Percentiles rank a stretch among this genome's conserved stretches.
Evolutionary conservation across 352 stramenopile genomes (phyloP).

Genomic region (Globisporangium irregulare): DNA sequence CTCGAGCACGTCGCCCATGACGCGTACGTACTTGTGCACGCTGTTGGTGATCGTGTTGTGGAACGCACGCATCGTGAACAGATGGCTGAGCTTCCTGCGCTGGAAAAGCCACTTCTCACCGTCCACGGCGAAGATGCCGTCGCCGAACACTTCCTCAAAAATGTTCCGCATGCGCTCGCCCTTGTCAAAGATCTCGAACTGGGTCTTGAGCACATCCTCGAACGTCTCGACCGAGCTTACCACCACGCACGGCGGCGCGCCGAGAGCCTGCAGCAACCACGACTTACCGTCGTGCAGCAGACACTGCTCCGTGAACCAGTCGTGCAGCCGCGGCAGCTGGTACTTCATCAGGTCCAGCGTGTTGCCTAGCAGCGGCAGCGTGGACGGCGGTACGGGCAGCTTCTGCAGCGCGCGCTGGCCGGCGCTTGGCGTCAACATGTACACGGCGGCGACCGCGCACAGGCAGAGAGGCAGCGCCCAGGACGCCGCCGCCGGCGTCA

Average conservation of each 20-base stretch:
- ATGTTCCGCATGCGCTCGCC: constrained; percentile 23
- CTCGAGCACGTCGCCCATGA: constrained; percentile 25
- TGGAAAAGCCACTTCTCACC: constrained; percentile 33
- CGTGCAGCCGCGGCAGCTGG: constrained; percentile 8
- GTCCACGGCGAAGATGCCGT: constrained; percentile 25
- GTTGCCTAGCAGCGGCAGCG: constrained; percentile 23
- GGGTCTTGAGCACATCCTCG: constrained; percentile 35
- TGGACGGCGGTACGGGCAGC: constrained; percentile 15
- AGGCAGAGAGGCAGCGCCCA: constrained; percentile 1
- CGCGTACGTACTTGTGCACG: constrained; percentile 36
- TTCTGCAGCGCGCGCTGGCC: constrained; percentile 8
- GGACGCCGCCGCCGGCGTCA: background rate
- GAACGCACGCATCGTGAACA: constrained; percentile 34
- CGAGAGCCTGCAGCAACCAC: constrained; percentile 23
- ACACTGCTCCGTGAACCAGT: constrained; percentile 20
- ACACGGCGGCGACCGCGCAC: constrained; percentile 3
- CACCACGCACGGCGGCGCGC: constrained; percentile 21
- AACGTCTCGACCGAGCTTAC: constrained; percentile 22
- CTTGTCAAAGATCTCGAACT: constrained; percentile 37
- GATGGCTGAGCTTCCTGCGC: constrained; percentile 27
- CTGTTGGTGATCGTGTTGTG: constrained; percentile 24
- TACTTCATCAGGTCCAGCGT: constrained; percentile 18
- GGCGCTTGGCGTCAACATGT: background rate
- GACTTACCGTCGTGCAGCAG: constrained; percentile 1
- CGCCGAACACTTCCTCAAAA: constrained; percentile 23